Conservation (phyloP, 192 early-diverging fungal genomes). For the Thamnidium elegans region DNA sequence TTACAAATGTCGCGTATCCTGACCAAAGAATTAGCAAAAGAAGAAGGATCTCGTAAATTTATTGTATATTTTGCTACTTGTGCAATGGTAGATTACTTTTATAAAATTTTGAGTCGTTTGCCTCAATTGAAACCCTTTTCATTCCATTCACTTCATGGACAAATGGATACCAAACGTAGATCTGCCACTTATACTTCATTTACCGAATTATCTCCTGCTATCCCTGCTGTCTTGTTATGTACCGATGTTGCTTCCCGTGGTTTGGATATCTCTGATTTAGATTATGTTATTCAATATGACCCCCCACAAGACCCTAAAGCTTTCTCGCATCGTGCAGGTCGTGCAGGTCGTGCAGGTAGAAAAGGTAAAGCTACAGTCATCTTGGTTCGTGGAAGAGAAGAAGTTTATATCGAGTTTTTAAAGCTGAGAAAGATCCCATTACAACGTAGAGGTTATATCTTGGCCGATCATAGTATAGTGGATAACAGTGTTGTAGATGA, state of each 20-base stretch:
- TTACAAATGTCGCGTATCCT: slow-evolving; percentile 69
- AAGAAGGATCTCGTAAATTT: slow-evolving; percentile 64
- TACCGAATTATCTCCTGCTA: slow-evolving; percentile 56
- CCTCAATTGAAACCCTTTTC: slow-evolving; percentile 49
- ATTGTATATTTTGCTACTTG: slow-evolving; percentile 97
- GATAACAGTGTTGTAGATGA: slow-evolving; percentile 38
- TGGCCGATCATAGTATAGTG: slow-evolving; percentile 37
- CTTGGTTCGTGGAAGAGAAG: slow-evolving; percentile 77
- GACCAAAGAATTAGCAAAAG: slow-evolving; percentile 30
- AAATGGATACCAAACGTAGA: slow-evolving; percentile 88
- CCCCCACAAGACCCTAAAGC: slow-evolving; percentile 95
- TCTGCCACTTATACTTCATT: slow-evolving; percentile 79
- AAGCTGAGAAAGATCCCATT: slow-evolving; percentile 88
- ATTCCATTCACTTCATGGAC: slow-evolving; percentile 84
- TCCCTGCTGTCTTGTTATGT: slow-evolving; percentile 78
- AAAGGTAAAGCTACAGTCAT: slow-evolving; percentile 86
- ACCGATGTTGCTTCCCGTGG: slow-evolving; percentile 97
- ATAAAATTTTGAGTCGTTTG: slow-evolving; percentile 52
- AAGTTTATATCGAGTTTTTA: slow-evolving; percentile 85
- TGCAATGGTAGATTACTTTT: slow-evolving; percentile 94
- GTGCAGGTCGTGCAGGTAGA: slow-evolving; percentile 86
- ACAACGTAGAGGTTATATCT: slow-evolving; percentile 43
- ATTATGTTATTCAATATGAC: slow-evolving; percentile 92
- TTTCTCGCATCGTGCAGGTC: slow-evolving; percentile 93
- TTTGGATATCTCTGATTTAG: slow-evolving; percentile 94